These are phyloP conservation scores for Penicillium sp. DNA, from an alignment of 2,329 filamentous ascomycete genomes.

Conservation along the genomic window DNA sequence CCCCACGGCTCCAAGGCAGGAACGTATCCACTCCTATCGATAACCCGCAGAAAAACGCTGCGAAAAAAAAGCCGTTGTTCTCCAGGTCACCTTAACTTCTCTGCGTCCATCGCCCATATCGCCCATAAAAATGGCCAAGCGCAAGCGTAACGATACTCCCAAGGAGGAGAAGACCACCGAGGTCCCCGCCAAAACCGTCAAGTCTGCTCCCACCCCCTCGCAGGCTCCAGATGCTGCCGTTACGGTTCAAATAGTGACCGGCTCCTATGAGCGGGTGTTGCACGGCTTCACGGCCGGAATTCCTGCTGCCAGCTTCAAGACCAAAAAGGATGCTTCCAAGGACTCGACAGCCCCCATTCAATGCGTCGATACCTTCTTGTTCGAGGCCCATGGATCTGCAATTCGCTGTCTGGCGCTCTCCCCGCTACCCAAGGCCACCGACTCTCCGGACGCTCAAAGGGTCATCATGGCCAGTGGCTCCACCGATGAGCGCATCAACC, in stretches of 20 bases:
- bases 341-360: constrained; percentile 45
- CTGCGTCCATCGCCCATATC: neutral
- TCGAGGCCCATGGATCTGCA: constrained; percentile 86
- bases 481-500: constrained; percentile 90
- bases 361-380: constrained; percentile 91
- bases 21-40: constrained; percentile 16
- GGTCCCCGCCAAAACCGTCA: constrained; percentile 32
- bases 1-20: neutral
- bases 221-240: constrained; percentile 35
- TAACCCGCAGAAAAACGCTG: constrained; percentile 21
- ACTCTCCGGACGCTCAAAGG: constrained; percentile 62
- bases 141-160: constrained; percentile 40
- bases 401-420: constrained; percentile 87
- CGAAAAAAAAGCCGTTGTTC: constrained; percentile 14
- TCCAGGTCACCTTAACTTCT: constrained; percentile 5
- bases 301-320: constrained; percentile 33
- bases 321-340: constrained; percentile 19
- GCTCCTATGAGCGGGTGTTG: constrained; percentile 88
- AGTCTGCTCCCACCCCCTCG: constrained; percentile 27
- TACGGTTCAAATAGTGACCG: constrained; percentile 83
- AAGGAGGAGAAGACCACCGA: constrained; percentile 25
- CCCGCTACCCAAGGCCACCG: constrained; percentile 56
- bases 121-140: constrained; percentile 39
- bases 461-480: constrained; percentile 85
- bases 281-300: constrained; percentile 84